phyloP scores from a whole-genome alignment of 2,329 filamentous ascomycete species.

The Alternaria arbusti region DNA sequence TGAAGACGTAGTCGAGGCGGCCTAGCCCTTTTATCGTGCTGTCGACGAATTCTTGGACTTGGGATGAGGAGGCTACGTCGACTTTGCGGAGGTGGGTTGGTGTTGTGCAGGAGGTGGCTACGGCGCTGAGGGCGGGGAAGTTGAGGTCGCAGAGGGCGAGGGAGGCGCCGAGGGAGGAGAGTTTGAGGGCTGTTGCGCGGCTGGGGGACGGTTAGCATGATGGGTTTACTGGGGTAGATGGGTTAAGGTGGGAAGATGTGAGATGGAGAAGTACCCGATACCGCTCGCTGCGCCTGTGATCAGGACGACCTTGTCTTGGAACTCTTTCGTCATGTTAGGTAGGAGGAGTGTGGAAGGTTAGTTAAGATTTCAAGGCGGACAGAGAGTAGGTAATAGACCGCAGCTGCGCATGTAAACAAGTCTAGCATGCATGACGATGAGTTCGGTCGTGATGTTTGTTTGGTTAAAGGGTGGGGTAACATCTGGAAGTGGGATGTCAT shows the following conservation, averaged over 20 bases:
- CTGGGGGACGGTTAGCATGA: slow-evolving; percentile 29
- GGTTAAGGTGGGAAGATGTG: not conserved
- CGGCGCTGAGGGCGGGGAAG: slow-evolving; percentile 48
- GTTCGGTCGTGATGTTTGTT: slow-evolving; percentile 15
- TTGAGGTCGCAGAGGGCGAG: slow-evolving; percentile 47
- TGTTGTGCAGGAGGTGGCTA: slow-evolving; percentile 40
- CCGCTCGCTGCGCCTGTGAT: slow-evolving; percentile 50
- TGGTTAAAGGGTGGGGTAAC: slow-evolving; percentile 40
- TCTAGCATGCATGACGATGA: slow-evolving; percentile 12
- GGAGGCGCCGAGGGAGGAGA: slow-evolving; percentile 54
- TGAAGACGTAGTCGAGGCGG: slow-evolving; percentile 52
- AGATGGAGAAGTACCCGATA: slow-evolving; percentile 50
- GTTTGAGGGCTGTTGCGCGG: slow-evolving; percentile 54
- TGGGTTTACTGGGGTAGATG: not conserved
- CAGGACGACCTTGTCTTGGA: slow-evolving; percentile 37
- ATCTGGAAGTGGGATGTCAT: slow-evolving; percentile 39
- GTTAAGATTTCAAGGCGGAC: not conserved
- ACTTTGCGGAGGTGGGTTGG: slow-evolving; percentile 44
- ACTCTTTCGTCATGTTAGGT: slow-evolving; percentile 32
- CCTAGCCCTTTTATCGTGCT: slow-evolving; percentile 44
- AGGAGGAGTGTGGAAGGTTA: too few relatives aligned
- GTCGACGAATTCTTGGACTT: slow-evolving; percentile 54
- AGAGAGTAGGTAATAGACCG: not conserved
- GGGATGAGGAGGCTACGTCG: slow-evolving; percentile 54
- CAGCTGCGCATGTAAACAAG: not conserved